A percentile compares a stretch with the other conserved stretches of the same genome.
Evolutionary conservation across 192 early-diverging fungal genomes (phyloP).

Genomic region (Dispira simplex): DNA sequence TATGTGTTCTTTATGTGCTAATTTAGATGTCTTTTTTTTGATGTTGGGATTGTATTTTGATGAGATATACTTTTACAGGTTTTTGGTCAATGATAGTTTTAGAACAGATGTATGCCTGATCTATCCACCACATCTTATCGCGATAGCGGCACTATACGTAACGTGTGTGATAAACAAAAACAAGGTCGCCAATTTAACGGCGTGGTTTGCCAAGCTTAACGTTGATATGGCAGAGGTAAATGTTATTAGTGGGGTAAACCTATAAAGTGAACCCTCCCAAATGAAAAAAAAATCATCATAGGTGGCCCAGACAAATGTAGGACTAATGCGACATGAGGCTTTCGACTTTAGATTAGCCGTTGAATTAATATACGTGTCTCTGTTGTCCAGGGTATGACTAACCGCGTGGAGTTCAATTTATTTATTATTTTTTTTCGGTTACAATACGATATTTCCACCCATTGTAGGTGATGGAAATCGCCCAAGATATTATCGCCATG

Average conservation of each 20-base stretch:
- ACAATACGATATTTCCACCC: too few relatives aligned
- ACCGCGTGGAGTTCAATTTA: background rate
- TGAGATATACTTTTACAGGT: slow-evolving; percentile 16
- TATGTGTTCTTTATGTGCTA: too few relatives aligned
- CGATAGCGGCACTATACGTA: slow-evolving; percentile 61
- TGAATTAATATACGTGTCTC: background rate
- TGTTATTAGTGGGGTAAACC: slow-evolving; percentile 7
- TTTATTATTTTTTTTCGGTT: background rate
- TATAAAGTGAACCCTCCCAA: background rate
- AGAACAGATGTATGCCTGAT: slow-evolving; percentile 64
- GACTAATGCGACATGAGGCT: too few relatives aligned
- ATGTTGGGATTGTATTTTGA: too few relatives aligned
- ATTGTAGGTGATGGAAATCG: slow-evolving; percentile 45
- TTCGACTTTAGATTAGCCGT: background rate
- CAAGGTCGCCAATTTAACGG: slow-evolving; percentile 33
- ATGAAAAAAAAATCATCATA: background rate
- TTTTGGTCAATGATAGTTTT: slow-evolving; percentile 72
- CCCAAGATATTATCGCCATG: slow-evolving; percentile 54
- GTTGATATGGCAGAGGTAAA: slow-evolving; percentile 58
- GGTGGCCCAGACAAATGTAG: too few relatives aligned
- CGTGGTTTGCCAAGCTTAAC: slow-evolving; percentile 72
- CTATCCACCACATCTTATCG: slow-evolving; percentile 82
- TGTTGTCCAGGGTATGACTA: slow-evolving; percentile 2
- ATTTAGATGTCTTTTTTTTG: too few relatives aligned
- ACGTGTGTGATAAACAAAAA: slow-evolving; percentile 23